Percentiles rank a stretch among this genome's conserved stretches.
Evolutionary conservation across 192 early-diverging fungal genomes (phyloP).

Genomic region (Backusella australiensis): DNA sequence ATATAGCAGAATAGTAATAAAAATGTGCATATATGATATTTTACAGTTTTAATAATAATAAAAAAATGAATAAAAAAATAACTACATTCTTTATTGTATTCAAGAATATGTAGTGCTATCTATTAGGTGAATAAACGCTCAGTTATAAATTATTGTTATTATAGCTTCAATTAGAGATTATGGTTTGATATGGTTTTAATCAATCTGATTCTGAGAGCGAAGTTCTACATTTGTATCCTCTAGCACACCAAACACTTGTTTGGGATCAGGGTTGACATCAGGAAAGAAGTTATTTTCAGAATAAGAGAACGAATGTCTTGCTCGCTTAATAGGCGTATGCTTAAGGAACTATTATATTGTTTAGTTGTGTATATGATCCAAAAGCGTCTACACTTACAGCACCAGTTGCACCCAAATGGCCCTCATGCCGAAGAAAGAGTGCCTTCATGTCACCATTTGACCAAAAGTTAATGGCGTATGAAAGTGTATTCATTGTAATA

Average conservation of each 20-base stretch:
- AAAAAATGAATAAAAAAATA: too few relatives aligned
- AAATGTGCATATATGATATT: too few relatives aligned
- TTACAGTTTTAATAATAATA: too few relatives aligned
- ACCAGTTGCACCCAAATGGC: conserved; percentile 92
- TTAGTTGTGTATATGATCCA: background rate
- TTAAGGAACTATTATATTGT: conserved; percentile 47
- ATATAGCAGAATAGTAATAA: too few relatives aligned
- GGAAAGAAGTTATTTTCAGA: conserved; percentile 77
- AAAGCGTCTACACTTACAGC: conserved; percentile 45
- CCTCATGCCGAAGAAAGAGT: conserved; percentile 95
- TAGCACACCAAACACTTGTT: conserved; percentile 22
- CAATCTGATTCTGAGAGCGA: background rate
- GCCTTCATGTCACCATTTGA: conserved; percentile 93
- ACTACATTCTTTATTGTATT: too few relatives aligned
- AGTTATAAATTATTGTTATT: too few relatives aligned
- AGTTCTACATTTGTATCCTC: conserved; percentile 37
- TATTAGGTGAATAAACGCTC: too few relatives aligned
- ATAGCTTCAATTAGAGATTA: too few relatives aligned
- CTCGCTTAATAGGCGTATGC: conserved; percentile 37
- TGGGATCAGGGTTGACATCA: conserved; percentile 16
- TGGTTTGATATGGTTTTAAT: background rate
- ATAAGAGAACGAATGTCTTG: conserved; percentile 59
- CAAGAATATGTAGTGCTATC: too few relatives aligned
- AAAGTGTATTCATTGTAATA: conserved; percentile 96
- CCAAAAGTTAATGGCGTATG: conserved; percentile 97